Conservation (phyloP, 1,284 basidiomycete species). For the Pseudozyma sp. region DNA sequence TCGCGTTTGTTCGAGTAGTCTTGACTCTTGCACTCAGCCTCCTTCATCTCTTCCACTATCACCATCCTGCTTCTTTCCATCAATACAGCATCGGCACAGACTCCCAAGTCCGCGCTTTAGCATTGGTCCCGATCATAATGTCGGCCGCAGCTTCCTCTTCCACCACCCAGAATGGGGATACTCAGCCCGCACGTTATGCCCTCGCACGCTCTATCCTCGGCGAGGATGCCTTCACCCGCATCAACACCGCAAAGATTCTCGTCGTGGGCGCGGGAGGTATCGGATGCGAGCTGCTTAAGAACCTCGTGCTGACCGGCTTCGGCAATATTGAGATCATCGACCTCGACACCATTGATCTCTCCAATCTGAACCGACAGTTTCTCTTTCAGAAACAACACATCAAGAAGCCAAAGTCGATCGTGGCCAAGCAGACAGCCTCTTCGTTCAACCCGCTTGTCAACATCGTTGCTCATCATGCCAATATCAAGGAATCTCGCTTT, state of each 20-base stretch:
- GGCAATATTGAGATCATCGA: slow-evolving; percentile 90
- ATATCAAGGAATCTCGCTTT: slow-evolving; percentile 94
- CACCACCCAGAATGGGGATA: slow-evolving; percentile 7
- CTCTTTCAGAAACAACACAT: slow-evolving; percentile 97
- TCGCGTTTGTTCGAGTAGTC: neutral
- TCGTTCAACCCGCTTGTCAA: slow-evolving; percentile 91
- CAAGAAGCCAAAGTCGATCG: slow-evolving; percentile 93
- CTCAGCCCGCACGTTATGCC: slow-evolving; percentile 34
- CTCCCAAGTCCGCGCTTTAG: neutral
- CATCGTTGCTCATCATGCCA: slow-evolving; percentile 90
- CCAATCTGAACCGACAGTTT: slow-evolving; percentile 97
- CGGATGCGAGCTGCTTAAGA: slow-evolving; percentile 97
- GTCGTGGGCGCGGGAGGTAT: slow-evolving; percentile 97
- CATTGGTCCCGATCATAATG: slow-evolving; percentile 3
- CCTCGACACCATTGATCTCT: slow-evolving; percentile 98
- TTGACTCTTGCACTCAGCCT: neutral
- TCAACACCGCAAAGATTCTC: slow-evolving; percentile 72
- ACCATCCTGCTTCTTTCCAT: neutral
- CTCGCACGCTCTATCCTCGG: slow-evolving; percentile 38
- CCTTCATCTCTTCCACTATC: slow-evolving; percentile 1
- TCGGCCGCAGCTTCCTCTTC: slow-evolving; percentile 25
- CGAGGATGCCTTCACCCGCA: slow-evolving; percentile 25
- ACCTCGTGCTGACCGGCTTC: slow-evolving; percentile 92
- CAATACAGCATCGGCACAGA: neutral
- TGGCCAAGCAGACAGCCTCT: slow-evolving; percentile 87